Conservation (phyloP, 2,329 filamentous ascomycete species). For the Alternaria sp. region DNA sequence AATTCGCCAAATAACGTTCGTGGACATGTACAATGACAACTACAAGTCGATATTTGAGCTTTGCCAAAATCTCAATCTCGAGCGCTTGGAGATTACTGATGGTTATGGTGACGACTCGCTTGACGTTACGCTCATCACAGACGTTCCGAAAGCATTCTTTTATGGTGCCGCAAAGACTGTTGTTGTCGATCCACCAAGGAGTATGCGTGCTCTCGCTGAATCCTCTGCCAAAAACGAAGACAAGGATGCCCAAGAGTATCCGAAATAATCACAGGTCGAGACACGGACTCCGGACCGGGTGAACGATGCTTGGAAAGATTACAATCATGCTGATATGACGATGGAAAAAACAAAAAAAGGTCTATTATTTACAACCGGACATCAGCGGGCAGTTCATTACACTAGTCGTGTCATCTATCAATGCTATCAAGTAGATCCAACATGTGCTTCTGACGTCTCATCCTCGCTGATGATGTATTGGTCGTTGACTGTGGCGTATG, state of each 20-base stretch:
- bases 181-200: neutral
- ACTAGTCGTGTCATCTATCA: neutral
- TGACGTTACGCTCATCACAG: neutral
- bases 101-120: neutral
- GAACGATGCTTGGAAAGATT: no score
- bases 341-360: no score
- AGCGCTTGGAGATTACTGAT: neutral
- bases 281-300: no score
- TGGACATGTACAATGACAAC: neutral
- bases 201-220: neutral
- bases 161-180: neutral
- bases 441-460: slow-evolving; percentile 23
- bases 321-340: no score
- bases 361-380: no score
- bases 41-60: neutral
- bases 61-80: neutral
- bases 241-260: no score
- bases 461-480: slow-evolving; percentile 6
- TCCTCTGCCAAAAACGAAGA: no score
- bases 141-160: neutral
- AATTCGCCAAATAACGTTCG: neutral
- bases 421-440: slow-evolving; percentile 21
- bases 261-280: no score
- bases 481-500: neutral
- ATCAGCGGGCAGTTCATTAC: no score